Evolutionary conservation across 257 asterid genomes (phyloP), one percentile per base, ranked within the genome.

Genomic region (Solanum bulbocastanum): DNA sequence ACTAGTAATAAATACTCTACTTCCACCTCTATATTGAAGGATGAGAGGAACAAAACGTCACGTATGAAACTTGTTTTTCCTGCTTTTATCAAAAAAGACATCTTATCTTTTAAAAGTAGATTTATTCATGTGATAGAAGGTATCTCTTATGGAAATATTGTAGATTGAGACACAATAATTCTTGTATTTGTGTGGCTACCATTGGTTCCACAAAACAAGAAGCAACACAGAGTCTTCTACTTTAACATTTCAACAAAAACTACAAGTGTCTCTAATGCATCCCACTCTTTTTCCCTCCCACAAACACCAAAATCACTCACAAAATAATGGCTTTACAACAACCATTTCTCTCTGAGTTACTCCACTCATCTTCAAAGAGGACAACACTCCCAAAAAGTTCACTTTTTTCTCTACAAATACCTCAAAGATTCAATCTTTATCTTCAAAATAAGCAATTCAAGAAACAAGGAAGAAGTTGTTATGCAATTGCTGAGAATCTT

Each of bases 251-350:
- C 27, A 13, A 25, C 30, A 30, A 18, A n/a, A 6, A 10, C 22
- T 10, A 33, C 39, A 73, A 33, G 81, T 73, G 90, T 60, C 83
- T 58, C 30, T 22, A 39, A 37, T 81, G 84, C 87, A 33, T 39
- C 66, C 79, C 30, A 39, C 65, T 18, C 66, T 0, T 2, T n/a
- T 73, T 27, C 35, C 32, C 52, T 46, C 62, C 20, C 32, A 15
- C 78, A 39, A 44, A 71, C 83, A 30, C 66, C 37, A 68, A 73
- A 78, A 86, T 20, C 40, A 86, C 13, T 42, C 20, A 46, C 14
- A n/a, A 46, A 46, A 69, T 7, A 8, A 91, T 89, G 91, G 91
- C 91, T 65, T 76, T 87, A 78, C 40, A 82, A 60, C 89, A 37
- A 58, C 91, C 91, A 36, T 82, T 87, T 87, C 52, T 44, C 58